Percentiles rank a stretch among this genome's conserved stretches.
Evolutionary conservation across 768 basidiomycete genomes (phyloP).

Genomic region (Mycena epipterygia): DNA sequence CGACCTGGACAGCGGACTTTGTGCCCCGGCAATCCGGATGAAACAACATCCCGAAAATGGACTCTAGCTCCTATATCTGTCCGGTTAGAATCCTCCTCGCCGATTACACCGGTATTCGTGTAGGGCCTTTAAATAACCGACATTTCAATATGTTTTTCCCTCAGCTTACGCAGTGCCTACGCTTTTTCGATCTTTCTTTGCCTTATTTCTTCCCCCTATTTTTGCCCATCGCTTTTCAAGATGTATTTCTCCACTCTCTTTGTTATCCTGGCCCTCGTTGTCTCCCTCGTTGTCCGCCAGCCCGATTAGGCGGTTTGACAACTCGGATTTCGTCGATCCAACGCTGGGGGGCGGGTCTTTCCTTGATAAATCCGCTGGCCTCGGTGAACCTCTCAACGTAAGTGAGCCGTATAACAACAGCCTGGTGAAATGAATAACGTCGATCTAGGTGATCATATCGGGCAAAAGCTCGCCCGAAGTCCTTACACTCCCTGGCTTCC

Average conservation of each 20-base stretch:
- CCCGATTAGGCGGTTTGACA: background rate
- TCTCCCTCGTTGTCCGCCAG: background rate
- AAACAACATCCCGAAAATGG: too few species aligned
- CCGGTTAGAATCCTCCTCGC: background rate
- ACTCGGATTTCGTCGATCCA: conserved; percentile 23
- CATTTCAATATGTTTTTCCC: background rate
- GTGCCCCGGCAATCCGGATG: too few species aligned
- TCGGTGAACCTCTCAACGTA: conserved; percentile 63
- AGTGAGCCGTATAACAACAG: background rate
- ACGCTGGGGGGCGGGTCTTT: conserved; percentile 9
- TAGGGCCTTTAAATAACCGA: background rate
- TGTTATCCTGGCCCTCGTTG: background rate
- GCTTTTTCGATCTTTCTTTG: background rate
- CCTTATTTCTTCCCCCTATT: background rate
- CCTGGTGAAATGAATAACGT: background rate
- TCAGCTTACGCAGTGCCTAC: conserved; percentile 4
- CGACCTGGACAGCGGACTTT: too few species aligned
- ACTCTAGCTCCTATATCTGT: too few species aligned
- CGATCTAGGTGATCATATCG: conserved; percentile 55
- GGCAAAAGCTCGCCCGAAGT: conserved; percentile 56
- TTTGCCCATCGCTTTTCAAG: background rate
- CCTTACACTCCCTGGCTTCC: conserved; percentile 54
- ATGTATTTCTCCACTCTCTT: background rate
- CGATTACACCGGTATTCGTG: background rate
- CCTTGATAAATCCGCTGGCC: conserved; percentile 37